Evolutionary conservation across 2,329 filamentous ascomycete species (phyloP).

Genomic region (Colletotrichum sublineola): DNA sequence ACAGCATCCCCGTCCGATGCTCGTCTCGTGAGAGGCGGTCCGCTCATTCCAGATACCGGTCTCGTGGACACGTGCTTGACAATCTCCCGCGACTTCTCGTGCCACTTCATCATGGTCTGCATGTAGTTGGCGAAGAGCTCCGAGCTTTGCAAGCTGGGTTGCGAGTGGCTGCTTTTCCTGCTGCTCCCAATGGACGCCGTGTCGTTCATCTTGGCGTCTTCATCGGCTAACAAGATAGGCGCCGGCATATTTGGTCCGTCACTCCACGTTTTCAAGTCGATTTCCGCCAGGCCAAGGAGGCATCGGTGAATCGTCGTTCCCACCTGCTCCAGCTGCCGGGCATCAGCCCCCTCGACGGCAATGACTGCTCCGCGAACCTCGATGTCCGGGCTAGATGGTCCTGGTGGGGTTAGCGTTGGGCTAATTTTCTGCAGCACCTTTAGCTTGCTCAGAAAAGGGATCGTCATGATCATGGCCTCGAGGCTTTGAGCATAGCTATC

Average conservation of each 20-base stretch:
- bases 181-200: conserved; percentile 26
- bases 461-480: conserved; percentile 80
- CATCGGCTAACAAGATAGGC: conserved; percentile 37
- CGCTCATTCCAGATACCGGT: conserved; percentile 33
- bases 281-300: conserved; percentile 61
- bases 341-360: conserved; percentile 82
- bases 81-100: conserved; percentile 80
- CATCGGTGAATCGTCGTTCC: conserved; percentile 75
- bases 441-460: conserved; percentile 82
- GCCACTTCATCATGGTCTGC: conserved; percentile 78
- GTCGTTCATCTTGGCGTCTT: conserved; percentile 38
- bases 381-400: conserved; percentile 49
- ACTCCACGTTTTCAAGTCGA: conserved; percentile 60
- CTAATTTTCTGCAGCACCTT: conserved; percentile 82
- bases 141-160: conserved; percentile 45
- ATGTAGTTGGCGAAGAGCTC: conserved; percentile 72
- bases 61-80: conserved; percentile 61
- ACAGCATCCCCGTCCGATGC: conserved; percentile 35
- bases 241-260: conserved; percentile 48
- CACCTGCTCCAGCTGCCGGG: conserved; percentile 64
- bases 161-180: conserved; percentile 40
- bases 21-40: conserved; percentile 27
- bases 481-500: conserved; percentile 61
- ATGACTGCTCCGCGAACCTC: conserved; percentile 81
- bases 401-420: conserved; percentile 67